These are phyloP conservation scores for Fonsecaea erecta DNA, from an alignment of 2,329 filamentous ascomycete genomes.

Conservation along the genomic window DNA sequence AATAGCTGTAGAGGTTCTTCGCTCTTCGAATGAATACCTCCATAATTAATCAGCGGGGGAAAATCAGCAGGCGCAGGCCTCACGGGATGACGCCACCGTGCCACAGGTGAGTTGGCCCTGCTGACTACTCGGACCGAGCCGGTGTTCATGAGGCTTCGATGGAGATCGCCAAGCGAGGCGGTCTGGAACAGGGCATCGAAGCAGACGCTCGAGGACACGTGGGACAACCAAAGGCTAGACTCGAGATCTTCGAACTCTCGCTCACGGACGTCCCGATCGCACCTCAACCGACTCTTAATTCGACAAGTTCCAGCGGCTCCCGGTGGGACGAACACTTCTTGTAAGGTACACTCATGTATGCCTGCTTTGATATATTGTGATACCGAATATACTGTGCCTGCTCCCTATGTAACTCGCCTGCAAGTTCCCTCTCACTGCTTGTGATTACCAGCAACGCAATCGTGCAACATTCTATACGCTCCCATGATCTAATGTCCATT, in stretches of 20 bases:
- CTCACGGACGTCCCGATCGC: background rate
- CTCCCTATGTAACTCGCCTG: background rate
- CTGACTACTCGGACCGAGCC: conserved; percentile 2
- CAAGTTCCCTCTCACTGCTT: background rate
- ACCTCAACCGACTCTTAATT: background rate
- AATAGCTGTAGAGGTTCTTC: background rate
- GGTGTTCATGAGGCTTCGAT: background rate
- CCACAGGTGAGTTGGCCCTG: background rate
- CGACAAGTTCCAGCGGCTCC: background rate
- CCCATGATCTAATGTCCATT: conserved; percentile 23
- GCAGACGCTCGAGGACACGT: background rate
- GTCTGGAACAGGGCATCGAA: background rate
- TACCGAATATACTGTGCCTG: background rate
- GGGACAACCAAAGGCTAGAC: background rate
- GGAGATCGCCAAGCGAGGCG: background rate
- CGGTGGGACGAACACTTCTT: background rate
- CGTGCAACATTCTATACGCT: background rate
- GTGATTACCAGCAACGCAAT: background rate
- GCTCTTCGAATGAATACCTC: conserved; percentile 10
- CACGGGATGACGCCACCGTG: conserved; percentile 6
- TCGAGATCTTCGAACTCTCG: background rate
- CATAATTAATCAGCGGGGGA: conserved; percentile 17
- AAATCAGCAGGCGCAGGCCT: background rate
- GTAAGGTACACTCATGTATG: background rate
- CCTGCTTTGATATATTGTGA: background rate